Evolutionary conservation across 495 filamentous ascomycete genomes (phyloP).

Genomic region (Penicillium nucicola): DNA sequence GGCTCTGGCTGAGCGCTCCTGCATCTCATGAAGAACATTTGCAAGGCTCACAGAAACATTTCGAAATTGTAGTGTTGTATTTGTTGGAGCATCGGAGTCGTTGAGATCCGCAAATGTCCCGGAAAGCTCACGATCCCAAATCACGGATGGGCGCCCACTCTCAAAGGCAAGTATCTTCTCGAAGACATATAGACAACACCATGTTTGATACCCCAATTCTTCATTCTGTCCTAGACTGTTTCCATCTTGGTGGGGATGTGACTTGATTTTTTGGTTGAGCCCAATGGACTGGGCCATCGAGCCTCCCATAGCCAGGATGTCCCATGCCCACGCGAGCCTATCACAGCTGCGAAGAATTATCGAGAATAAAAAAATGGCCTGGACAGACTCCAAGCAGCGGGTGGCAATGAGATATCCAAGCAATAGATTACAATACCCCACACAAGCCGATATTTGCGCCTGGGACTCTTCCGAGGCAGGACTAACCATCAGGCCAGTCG

Average conservation of each 20-base stretch:
- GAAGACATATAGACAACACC: constrained; percentile 13
- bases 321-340: too few relatives aligned
- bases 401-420: too few relatives aligned
- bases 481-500: too few relatives aligned
- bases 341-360: too few relatives aligned
- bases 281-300: constrained; percentile 13
- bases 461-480: too few relatives aligned
- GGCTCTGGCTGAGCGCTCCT: constrained; percentile 8
- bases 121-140: constrained; percentile 10
- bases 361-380: too few relatives aligned
- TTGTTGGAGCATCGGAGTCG: background rate
- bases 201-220: background rate
- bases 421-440: too few relatives aligned
- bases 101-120: background rate
- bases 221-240: background rate
- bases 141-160: constrained; percentile 5
- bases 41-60: constrained; percentile 2
- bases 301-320: too few relatives aligned
- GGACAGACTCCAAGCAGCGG: too few relatives aligned
- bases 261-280: background rate
- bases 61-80: background rate
- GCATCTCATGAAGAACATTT: constrained; percentile 11
- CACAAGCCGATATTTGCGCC: too few relatives aligned
- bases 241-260: background rate
- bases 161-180: constrained; percentile 10